Evolutionary conservation across 768 basidiomycete genomes (phyloP).

Genomic region (Mycena vulgaris): DNA sequence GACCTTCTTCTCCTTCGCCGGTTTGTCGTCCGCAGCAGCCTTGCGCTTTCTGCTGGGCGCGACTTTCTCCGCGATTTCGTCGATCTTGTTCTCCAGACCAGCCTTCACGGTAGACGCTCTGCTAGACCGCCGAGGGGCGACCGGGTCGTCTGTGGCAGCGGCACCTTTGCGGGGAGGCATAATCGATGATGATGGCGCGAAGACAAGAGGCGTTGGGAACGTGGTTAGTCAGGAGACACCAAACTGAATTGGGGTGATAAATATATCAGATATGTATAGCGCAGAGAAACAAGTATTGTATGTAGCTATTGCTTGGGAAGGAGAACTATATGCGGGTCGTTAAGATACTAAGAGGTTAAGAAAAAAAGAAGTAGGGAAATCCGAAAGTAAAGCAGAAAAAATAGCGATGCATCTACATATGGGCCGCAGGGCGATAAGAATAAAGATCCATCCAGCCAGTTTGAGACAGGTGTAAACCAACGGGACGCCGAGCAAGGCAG

Average conservation of each 20-base stretch:
- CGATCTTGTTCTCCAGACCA: constrained; percentile 62
- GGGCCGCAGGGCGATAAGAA: constrained; percentile 25
- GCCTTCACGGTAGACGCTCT: constrained; percentile 52
- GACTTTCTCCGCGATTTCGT: constrained; percentile 49
- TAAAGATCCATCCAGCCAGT: constrained; percentile 36
- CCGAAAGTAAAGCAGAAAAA: no score
- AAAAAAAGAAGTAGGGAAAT: not conserved
- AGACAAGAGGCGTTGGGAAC: constrained; percentile 23
- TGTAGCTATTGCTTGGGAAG: constrained; percentile 23
- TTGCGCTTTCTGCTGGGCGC: constrained; percentile 50
- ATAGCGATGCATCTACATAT: constrained; percentile 30
- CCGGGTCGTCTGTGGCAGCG: constrained; percentile 47
- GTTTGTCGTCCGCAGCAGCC: constrained; percentile 51
- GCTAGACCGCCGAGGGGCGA: constrained; percentile 69
- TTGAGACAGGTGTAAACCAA: not conserved
- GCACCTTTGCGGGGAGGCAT: constrained; percentile 56
- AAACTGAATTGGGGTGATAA: constrained; percentile 28
- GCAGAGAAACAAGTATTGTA: constrained; percentile 28
- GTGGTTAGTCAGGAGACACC: constrained; percentile 32
- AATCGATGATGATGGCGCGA: constrained; percentile 40
- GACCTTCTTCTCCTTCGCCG: constrained; percentile 56
- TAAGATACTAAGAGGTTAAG: not conserved
- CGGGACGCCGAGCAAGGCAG: not conserved
- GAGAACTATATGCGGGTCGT: constrained; percentile 24
- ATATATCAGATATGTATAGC: constrained; percentile 20